Base-by-base conservation (phyloP, 2,329 filamentous ascomycete genomes). In the Plenodomus tracheiphilus region DNA sequence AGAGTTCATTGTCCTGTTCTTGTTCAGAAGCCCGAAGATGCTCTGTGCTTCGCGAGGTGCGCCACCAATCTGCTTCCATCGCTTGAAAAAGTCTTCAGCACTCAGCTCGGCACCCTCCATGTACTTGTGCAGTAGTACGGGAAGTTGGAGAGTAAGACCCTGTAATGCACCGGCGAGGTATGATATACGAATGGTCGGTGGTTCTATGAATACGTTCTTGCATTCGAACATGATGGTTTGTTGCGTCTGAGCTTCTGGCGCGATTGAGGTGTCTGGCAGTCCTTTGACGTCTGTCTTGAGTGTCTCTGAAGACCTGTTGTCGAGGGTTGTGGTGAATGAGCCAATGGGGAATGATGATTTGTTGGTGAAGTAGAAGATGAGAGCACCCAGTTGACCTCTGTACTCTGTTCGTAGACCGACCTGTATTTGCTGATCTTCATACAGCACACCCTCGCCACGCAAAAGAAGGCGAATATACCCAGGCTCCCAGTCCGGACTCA, bases 41-140 rank as follows among this genome's bases (percentile, higher is more conserved):
- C 83, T 83, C 71, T 99, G 94, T 0, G 89, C 86, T 73, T 99
- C 95, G 22, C 95, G 84, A 1, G 92, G 87, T 1, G 85, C 84
- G 4, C 89, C 91, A 11, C 94, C 94, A 62, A 99, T 97, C 75
- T 99, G 94, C 79, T 96, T 95, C 94, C 94, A 99, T 43, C 95
- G 82, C 79, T 95, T 97, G 83, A 99, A 99, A 75, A 97, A 99
- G 69, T 99, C 94, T 43, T 99, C 94, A 0, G 87, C 85, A 6
- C 84, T 84, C 34, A 99, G 79, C 47, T 94, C 87, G 0, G 94
- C 92, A 0, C 89, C 85, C 55, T 97, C 92, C 91, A 97, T 97
- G 68, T 96, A 99, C 71, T 97, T 96, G 74, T 97, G 93, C 45
- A 93, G 83, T 0, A 89, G 79, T 3, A 99, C 83, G 0, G 94